Percentiles rank a stretch among this genome's conserved stretches.
Conservation (phyloP, 176 grass and related monocot genomes). For the Panicum miliaceum region DNA sequence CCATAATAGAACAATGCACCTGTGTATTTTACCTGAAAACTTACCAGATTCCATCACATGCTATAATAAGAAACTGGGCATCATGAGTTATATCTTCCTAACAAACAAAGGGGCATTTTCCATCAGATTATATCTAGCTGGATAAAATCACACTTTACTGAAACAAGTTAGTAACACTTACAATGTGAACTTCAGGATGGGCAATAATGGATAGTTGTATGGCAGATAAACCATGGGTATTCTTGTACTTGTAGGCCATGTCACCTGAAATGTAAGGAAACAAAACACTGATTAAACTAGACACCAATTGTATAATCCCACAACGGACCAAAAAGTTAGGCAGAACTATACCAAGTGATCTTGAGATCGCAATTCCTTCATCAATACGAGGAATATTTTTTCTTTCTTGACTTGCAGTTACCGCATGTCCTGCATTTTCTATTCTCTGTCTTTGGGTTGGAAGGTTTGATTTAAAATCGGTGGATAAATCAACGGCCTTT, state of each 20-base stretch:
- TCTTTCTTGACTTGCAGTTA: neutral
- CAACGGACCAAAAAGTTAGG: neutral
- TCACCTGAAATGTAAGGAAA: slow-evolving; percentile 49
- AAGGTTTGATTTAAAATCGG: slow-evolving; percentile 45
- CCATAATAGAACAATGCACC: slow-evolving; percentile 14
- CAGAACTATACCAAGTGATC: slow-evolving; percentile 44
- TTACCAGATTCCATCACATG: slow-evolving; percentile 79
- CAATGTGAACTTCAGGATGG: slow-evolving; percentile 44
- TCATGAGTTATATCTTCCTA: slow-evolving; percentile 45
- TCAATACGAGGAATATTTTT: slow-evolving; percentile 26
- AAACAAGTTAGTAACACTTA: slow-evolving; percentile 33
- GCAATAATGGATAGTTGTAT: slow-evolving; percentile 39
- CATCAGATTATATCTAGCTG: slow-evolving; percentile 13
- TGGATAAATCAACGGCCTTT: slow-evolving; percentile 41
- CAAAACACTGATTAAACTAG: neutral
- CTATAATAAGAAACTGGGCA: slow-evolving; percentile 57
- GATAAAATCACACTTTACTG: slow-evolving; percentile 14
- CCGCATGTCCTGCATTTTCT: slow-evolving; percentile 2
- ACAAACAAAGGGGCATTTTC: slow-evolving; percentile 10
- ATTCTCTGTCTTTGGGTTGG: slow-evolving; percentile 38
- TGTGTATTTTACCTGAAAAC: neutral
- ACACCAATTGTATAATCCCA: neutral
- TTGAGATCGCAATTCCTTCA: slow-evolving; percentile 41
- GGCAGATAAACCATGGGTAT: neutral
- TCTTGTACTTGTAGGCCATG: slow-evolving; percentile 44